Percentiles rank a stretch among this genome's conserved stretches.
Evolutionary conservation across 495 filamentous ascomycete genomes (phyloP).

Genomic region (Saxophila tyrrhenica): DNA sequence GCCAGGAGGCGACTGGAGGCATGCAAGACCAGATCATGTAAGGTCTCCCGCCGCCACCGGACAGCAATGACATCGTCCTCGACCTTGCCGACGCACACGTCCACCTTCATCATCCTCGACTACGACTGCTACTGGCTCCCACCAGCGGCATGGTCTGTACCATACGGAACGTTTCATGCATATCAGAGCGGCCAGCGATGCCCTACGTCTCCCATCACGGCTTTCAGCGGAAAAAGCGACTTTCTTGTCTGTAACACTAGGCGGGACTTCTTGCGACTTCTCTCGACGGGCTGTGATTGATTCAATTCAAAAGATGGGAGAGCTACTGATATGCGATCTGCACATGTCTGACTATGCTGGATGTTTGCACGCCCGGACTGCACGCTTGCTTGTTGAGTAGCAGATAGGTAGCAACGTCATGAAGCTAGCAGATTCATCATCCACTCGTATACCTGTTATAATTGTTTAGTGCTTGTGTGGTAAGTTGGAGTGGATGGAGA

Average conservation of each 20-base stretch:
- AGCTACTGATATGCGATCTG: too few species aligned
- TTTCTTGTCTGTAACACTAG: conserved; percentile 4
- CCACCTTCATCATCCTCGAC: neutral
- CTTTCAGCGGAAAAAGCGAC: neutral
- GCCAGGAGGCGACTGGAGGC: conserved; percentile 53
- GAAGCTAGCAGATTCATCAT: conserved; percentile 13
- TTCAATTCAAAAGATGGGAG: too few species aligned
- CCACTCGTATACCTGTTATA: conserved; percentile 19
- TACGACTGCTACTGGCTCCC: conserved; percentile 1
- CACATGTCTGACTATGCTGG: neutral
- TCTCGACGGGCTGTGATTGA: neutral
- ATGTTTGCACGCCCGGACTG: neutral
- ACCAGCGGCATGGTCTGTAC: conserved; percentile 8
- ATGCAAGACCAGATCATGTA: conserved; percentile 98
- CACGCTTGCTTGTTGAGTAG: conserved; percentile 1
- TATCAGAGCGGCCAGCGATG: neutral
- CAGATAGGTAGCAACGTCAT: conserved; percentile 12
- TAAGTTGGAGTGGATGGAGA: neutral
- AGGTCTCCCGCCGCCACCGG: conserved; percentile 4
- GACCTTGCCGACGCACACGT: neutral
- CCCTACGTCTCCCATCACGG: neutral
- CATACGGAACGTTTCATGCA: conserved; percentile 4
- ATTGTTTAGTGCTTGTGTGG: neutral
- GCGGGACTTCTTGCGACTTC: neutral
- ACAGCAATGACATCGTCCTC: neutral